Evolutionary conservation across 164 flowering plant species (phyloP), one percentile per base, ranked within the genome.

Genomic region (Piper longum): DNA sequence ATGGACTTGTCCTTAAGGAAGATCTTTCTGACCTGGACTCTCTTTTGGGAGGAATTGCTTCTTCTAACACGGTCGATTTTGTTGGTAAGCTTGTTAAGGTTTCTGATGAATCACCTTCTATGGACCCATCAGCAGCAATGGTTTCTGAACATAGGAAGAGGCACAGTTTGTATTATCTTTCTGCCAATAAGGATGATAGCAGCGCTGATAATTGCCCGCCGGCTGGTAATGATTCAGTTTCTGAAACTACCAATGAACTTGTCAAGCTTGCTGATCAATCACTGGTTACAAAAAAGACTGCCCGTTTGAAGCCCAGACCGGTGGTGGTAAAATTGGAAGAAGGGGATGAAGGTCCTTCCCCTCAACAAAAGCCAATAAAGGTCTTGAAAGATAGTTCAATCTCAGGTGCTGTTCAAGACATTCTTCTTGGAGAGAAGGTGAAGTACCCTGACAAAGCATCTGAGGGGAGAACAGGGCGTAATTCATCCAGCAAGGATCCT

Each of bases 141-240:
- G 88, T 88, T 57, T 74, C 82, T 1, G 79, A 87, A 67, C 99
- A 90, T 71, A 84, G 97, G 16, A 85, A 88, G 76, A 76, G 83
- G 60, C 96, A 93, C 73, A 95, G 89, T 12, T 66, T 93, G 52
- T 93, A 88, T 78, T 93, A 93, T 75, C 93, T 90, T 58, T 78
- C 95, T 59, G 71, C 89, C 18, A 89, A 79, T 61, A 82, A 75
- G 67, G 72, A 68, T 58, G 86, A 78, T 59, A 43, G 14, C 43
- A 62, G 58, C 14, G 68, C 81, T 17, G 66, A 73, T 77, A 88
- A 87, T 64, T 90, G 84, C 73, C 97, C 95, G 41, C 90, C 88
- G 71, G 95, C 91, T 54, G 81, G 79, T 78, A 83, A 80, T 77
- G 95, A 85, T 40, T 73, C 75, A 41, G 74, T 62, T 14, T 61